Conservation (phyloP, 805 yeast genomes). For the Scheffersomyces amazonensis region DNA sequence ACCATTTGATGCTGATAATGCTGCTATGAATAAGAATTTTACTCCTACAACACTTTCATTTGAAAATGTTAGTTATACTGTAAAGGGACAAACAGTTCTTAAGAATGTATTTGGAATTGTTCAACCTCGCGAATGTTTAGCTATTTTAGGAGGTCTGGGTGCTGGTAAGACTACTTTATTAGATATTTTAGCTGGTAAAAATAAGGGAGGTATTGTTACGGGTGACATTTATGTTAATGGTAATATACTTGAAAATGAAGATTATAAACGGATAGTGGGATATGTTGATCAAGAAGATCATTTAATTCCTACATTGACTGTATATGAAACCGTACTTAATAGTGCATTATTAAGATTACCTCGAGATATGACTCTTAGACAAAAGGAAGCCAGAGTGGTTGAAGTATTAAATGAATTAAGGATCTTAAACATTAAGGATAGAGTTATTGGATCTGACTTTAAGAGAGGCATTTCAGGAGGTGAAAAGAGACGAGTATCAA, state of each 20-base stretch:
- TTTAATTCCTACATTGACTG: constrained; percentile 88
- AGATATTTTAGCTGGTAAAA: constrained; percentile 87
- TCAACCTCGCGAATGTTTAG: constrained; percentile 84
- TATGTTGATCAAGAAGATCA: constrained; percentile 97
- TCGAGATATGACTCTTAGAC: constrained; percentile 63
- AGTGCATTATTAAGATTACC: constrained; percentile 90
- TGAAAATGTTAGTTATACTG: constrained; percentile 62
- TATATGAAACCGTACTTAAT: constrained; percentile 90
- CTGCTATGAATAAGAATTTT: constrained; percentile 50
- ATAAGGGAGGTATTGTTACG: constrained; percentile 65
- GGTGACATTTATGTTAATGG: constrained; percentile 85
- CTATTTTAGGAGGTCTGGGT: constrained; percentile 98
- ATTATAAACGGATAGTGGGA: constrained; percentile 71
- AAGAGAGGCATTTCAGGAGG: constrained; percentile 74
- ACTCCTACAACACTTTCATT: constrained; percentile 75
- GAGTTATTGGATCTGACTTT: constrained; percentile 84
- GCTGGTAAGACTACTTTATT: constrained; percentile 95
- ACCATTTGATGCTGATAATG: constrained; percentile 20
- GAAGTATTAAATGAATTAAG: constrained; percentile 86
- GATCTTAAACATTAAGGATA: constrained; percentile 77
- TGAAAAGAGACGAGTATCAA: constrained; percentile 79
- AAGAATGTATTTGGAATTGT: constrained; percentile 70
- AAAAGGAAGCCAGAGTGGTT: constrained; percentile 75
- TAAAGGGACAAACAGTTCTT: constrained; percentile 52
- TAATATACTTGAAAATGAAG: constrained; percentile 35